phyloP scores from a whole-genome alignment of 306 rosid species.

The Ziziphus jujuba region DNA sequence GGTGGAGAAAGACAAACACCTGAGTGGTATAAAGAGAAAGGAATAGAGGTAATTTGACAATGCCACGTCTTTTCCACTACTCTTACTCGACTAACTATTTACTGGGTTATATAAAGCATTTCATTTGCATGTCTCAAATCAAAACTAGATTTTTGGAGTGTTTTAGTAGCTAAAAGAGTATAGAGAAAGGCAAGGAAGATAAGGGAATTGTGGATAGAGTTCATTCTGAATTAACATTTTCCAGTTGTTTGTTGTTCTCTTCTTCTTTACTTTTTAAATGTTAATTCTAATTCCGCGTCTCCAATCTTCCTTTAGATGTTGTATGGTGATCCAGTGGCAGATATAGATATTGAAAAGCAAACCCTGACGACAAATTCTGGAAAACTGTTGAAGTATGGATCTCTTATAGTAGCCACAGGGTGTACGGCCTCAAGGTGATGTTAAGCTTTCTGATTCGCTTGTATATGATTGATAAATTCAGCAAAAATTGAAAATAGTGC shows the following conservation, averaged over 20 bases:
- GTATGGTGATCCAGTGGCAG: conserved; percentile 69
- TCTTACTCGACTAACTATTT: not conserved
- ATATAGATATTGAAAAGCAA: conserved; percentile 63
- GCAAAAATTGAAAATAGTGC: not conserved
- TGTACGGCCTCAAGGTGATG: conserved; percentile 76
- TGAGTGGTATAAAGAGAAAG: conserved; percentile 86
- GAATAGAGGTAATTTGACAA: conserved; percentile 67
- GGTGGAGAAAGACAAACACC: conserved; percentile 97
- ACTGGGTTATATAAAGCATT: not conserved
- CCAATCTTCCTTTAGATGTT: conserved; percentile 49
- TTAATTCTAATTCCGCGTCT: conserved; percentile 9
- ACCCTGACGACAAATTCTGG: conserved; percentile 76
- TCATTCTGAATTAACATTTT: not conserved
- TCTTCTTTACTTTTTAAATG: conserved; percentile 1
- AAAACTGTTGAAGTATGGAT: conserved; percentile 79
- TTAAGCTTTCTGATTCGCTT: conserved; percentile 11
- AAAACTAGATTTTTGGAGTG: not conserved
- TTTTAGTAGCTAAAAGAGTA: not conserved
- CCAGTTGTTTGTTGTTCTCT: not conserved
- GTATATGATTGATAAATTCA: not conserved
- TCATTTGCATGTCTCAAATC: not conserved
- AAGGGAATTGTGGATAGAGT: too few relatives aligned
- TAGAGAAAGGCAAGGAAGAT: too few relatives aligned
- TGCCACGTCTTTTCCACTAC: conserved; percentile 4
- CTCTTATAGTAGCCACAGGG: conserved; percentile 84